Evolutionary conservation across 495 filamentous ascomycete species (phyloP).

Genomic region (Podospora bellae-mahoneyi): DNA sequence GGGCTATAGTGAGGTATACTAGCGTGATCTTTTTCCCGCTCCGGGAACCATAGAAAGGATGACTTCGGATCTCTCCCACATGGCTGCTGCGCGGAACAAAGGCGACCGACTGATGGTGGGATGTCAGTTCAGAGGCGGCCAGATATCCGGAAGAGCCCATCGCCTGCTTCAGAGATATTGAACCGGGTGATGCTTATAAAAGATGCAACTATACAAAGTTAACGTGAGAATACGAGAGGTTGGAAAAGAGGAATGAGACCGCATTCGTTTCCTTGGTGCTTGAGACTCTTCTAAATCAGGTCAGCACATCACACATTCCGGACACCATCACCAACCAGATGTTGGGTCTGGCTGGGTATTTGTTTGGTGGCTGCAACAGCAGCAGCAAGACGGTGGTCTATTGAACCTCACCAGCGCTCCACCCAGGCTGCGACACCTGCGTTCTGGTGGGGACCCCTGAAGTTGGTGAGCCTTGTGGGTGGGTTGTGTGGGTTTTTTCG

Average conservation of each 20-base stretch:
- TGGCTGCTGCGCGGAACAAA: not conserved
- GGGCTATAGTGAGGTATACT: not conserved
- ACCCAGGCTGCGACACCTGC: not conserved
- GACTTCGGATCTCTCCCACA: not conserved
- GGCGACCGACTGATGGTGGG: not conserved
- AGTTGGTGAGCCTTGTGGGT: not conserved
- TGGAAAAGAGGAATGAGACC: not conserved
- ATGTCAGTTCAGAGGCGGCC: not conserved
- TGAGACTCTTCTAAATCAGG: not conserved
- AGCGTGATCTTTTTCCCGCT: slow-evolving; percentile 7
- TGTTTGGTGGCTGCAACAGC: not conserved
- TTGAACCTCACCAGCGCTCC: not conserved
- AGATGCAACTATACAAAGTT: not conserved
- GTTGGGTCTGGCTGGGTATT: not conserved
- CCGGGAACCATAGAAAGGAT: not conserved
- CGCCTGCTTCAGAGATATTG: not conserved
- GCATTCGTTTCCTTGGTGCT: not conserved
- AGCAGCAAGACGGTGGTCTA: not conserved
- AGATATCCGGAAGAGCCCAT: not conserved
- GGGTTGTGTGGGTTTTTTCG: no score
- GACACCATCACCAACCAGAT: not conserved
- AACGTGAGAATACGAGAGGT: not conserved
- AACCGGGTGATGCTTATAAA: not conserved
- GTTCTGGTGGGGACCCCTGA: not conserved
- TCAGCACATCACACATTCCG: not conserved